phyloP scores from a whole-genome alignment of 1,284 basidiomycete species.

The Ustilago cynodontis region DNA sequence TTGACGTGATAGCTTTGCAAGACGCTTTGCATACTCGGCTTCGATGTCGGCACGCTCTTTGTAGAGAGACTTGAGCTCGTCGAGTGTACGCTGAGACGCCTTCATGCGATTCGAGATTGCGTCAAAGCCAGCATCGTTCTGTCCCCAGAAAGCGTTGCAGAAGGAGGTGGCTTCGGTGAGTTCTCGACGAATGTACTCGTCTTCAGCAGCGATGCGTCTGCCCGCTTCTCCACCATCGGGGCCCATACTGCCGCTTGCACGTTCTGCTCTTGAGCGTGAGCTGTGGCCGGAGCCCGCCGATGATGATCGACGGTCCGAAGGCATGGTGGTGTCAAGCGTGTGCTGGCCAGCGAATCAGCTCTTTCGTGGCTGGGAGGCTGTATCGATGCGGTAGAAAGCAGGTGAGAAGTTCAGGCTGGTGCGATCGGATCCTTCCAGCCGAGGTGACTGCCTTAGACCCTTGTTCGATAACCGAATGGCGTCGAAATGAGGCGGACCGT shows the following conservation, averaged over 20 bases:
- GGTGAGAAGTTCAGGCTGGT: background rate
- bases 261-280: slow-evolving; percentile 45
- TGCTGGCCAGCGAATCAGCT: background rate
- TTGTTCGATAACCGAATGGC: background rate
- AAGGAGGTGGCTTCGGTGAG: slow-evolving; percentile 77
- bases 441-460: background rate
- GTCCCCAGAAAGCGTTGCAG: slow-evolving; percentile 93
- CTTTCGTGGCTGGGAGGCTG: background rate
- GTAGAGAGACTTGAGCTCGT: slow-evolving; percentile 87
- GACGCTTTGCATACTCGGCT: slow-evolving; percentile 91
- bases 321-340: slow-evolving; percentile 20
- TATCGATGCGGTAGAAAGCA: background rate
- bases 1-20: slow-evolving; percentile 84
- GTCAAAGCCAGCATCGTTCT: slow-evolving; percentile 84
- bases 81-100: slow-evolving; percentile 84
- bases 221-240: slow-evolving; percentile 59
- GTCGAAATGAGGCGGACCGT: no score
- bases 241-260: slow-evolving; percentile 52
- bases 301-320: slow-evolving; percentile 52
- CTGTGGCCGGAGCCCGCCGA: slow-evolving; percentile 55
- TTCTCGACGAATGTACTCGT: slow-evolving; percentile 59
- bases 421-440: slow-evolving; percentile 1
- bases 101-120: slow-evolving; percentile 89
- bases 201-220: slow-evolving; percentile 57
- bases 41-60: slow-evolving; percentile 90